Base-by-base conservation (phyloP, 768 basidiomycete genomes). In the Tylopilus balloui region DNA sequence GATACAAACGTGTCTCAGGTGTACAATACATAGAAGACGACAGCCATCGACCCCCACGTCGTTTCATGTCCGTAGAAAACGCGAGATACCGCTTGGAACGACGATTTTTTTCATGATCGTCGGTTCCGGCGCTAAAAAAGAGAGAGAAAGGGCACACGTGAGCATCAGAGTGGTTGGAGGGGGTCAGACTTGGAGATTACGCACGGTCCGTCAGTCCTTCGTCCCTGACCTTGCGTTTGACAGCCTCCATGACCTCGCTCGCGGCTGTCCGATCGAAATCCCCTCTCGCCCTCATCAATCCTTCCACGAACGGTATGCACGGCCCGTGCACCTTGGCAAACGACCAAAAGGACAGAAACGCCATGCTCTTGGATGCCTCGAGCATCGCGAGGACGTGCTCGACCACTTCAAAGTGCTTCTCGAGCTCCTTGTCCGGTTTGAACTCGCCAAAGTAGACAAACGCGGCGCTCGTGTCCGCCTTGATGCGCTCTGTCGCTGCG, bases 241-340 rank as follows among this genome's bases (percentile, higher is more conserved):
- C 77, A 50, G 88, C 90, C 12, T 95, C 94, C 86, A 96, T 92
- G 27, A 95, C 87, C 51, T 98, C 94, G 57, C 73, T 86, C 15
- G 85, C 88, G 13, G 83, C 81, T 1, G 86, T 82, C n/a, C 92
- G 80, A 68, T 96, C 93, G 46, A 97, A 73, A 68, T 99, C 94
- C 47, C 88, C 86, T 44, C 96, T 78, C 5, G 88, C 83, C 64
- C 84, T 89, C 78, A 98, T 86, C 39, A 99, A 62, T 9, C 84
- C 81, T 65, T 98, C 95, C 25, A 96, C 86, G 60, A 96, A 98
- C 2, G 82, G 76, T 35, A 96, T 76, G 58, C 94, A 93, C 21
- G 95, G 92, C 5, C 96, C 96, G 67, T 95, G 88, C 20, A 86
- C 83, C 61, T 90, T 90, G 15, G 93, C 94, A 67, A 99, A 98